Base-by-base conservation (phyloP, 2,329 filamentous ascomycete genomes). In the Colletotrichum plurivorum region DNA sequence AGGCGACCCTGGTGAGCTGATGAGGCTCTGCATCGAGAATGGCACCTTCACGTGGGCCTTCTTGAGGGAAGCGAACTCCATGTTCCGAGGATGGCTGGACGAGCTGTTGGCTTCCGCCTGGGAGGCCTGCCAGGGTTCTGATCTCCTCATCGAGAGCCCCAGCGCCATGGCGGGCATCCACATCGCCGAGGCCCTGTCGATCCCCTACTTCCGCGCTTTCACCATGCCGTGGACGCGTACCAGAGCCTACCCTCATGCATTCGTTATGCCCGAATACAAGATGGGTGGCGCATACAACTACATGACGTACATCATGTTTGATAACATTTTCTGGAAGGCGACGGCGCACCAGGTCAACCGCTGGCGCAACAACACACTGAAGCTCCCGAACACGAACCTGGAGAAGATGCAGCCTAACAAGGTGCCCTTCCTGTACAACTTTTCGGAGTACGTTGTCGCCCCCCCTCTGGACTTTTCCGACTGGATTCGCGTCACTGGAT, bases 201-300 rank as follows among this genome's bases (percentile, higher is more conserved):
- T 99, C 52, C 96, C 96, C 0, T 99, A 99, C 79, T 98, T 98
- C 84, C 90, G 96, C 64, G 95, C 95, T 0, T 99, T 99, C 78
- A 97, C 94, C 18, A 99, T 99, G 96, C 96, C 96, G 0, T 99
- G 96, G 96, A 97, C 96, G 0, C 90, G 95, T 56, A 99, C 96
- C 16, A 88, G 96, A 61, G 94, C 95, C 0, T 99, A 99, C 75
- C 96, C 96, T 2, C 96, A 99, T 80, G 96, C 96, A 0, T 99
- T 99, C 80, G 92, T 95, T 27, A 95, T 97, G 71, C 93, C 94
- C 1, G 93, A 97, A 71, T 91, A 93, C 80, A 98, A 97, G 82
- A 94, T 97, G 90, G 96, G 96, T 63, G 96, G 96, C 25, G 92
- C 92, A 0, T 98, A 97, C 84, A 99, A 99, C 77, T 94, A 95